These are phyloP conservation scores for Gyromitra esculenta DNA, from an alignment of 2,329 filamentous ascomycete genomes.

Conservation along the genomic window DNA sequence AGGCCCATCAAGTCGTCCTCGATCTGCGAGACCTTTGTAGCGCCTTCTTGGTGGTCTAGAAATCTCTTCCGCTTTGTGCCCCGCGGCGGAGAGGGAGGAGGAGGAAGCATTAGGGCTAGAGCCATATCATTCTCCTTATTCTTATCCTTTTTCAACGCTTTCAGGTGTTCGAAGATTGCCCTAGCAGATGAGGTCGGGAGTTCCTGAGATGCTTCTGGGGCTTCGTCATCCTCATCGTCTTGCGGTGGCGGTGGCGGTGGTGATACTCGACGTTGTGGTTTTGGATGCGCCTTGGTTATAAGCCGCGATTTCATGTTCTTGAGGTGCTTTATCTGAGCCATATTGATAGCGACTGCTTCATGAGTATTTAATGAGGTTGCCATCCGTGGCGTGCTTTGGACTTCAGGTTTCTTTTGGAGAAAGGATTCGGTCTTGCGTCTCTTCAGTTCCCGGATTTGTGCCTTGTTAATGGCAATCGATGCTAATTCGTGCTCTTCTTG, in stretches of 20 bases:
- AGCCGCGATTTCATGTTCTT: conserved; percentile 22
- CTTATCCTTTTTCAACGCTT: conserved; percentile 15
- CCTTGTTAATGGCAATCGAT: conserved; percentile 13
- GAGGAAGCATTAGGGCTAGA: conserved; percentile 22
- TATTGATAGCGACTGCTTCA: conserved; percentile 26
- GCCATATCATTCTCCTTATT: conserved; percentile 46
- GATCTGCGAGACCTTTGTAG: conserved; percentile 61
- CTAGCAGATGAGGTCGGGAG: conserved; percentile 12
- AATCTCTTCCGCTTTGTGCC: conserved; percentile 56
- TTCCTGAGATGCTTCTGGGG: background rate
- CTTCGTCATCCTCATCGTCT: background rate
- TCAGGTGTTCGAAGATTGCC: background rate
- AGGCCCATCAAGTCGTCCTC: conserved; percentile 57
- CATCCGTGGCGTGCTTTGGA: background rate
- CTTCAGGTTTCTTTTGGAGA: background rate
- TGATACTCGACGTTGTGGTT: background rate
- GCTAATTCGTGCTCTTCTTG: conserved; percentile 16
- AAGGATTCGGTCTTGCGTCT: conserved; percentile 34
- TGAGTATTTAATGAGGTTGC: conserved; percentile 20
- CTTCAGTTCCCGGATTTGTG: conserved; percentile 41
- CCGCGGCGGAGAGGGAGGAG: conserved; percentile 18
- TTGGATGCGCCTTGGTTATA: background rate
- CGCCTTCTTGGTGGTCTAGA: conserved; percentile 61
- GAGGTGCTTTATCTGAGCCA: conserved; percentile 22
- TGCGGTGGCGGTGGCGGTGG: background rate